Evolutionary conservation across 2,329 filamentous ascomycete species (phyloP), one percentile per base, ranked within the genome.

Genomic region (Penicillium sumatraense): DNA sequence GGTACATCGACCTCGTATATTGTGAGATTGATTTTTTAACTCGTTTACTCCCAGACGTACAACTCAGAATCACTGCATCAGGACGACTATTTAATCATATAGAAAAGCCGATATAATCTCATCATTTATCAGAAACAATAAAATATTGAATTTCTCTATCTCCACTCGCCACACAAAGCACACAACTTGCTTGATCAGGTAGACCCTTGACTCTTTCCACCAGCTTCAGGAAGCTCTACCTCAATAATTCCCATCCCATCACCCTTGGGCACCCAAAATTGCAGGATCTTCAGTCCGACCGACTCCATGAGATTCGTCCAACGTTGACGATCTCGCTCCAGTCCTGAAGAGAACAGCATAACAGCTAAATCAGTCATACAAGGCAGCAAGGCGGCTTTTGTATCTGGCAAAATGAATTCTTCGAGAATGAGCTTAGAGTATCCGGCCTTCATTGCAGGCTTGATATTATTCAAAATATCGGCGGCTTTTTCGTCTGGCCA

Each of bases 1-100:
- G 10, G 14, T 9, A 41, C 5, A 27, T 24, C 9, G 13, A 6
- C 3, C 6, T 7, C 38, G 21, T 42, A 9, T 18, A 35, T n/a
- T 4, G 5, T 27, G 21, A 21, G 20, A 42, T 20, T 31, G 27
- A 41, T 48, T n/a, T 14, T 51, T 59, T 21, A 57, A n/a, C n/a
- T n/a, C n/a, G n/a, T n/a, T 49, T 2, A 4, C 14, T 20, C 29
- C 1, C 38, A 70, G 68, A 66, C 68, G 21, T 61, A 63, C 8
- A 61, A 49, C 7, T 54, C 67, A 0, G 58, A 49, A 24, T 53
- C 64, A 11, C 45, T 54, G 8, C 64, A 59, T 10, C 67, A 67
- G 20, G 67, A 70, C 51, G 68, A 70, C 33, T 70, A 68, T 54
- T 54, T 70, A 3, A 69, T 70, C 14, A 69, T 70, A 38, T 69